Conservation (phyloP, 2,329 filamentous ascomycete genomes). For the Cladophialophora chaetospira region DNA sequence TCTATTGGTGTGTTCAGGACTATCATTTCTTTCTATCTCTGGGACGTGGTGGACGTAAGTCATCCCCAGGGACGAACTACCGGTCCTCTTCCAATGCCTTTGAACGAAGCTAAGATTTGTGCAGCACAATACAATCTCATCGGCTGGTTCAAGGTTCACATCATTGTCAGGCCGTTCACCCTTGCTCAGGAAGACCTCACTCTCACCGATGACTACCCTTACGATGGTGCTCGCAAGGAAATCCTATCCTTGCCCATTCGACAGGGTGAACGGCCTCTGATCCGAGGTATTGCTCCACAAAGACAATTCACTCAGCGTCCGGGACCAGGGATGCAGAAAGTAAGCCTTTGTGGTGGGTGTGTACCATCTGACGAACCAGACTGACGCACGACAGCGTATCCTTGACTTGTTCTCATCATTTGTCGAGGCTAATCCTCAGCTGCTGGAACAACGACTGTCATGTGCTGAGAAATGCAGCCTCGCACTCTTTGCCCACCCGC, state of each 20-base stretch:
- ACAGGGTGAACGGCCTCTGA: slow-evolving; percentile 63
- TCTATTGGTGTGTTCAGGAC: slow-evolving; percentile 34
- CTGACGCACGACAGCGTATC: slow-evolving; percentile 14
- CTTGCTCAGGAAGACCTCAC: slow-evolving; percentile 16
- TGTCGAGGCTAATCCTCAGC: slow-evolving; percentile 20
- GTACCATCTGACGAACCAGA: too few relatives aligned
- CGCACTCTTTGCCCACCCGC: slow-evolving; percentile 27
- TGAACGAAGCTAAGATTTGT: background rate
- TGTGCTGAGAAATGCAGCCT: slow-evolving; percentile 22
- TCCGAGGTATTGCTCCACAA: slow-evolving; percentile 78
- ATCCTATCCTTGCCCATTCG: slow-evolving; percentile 64
- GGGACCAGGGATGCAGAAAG: slow-evolving; percentile 49
- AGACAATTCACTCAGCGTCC: slow-evolving; percentile 72
- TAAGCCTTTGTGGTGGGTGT: too few relatives aligned
- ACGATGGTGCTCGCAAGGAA: slow-evolving; percentile 21
- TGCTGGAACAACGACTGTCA: slow-evolving; percentile 23
- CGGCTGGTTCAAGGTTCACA: slow-evolving; percentile 38
- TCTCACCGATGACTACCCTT: slow-evolving; percentile 27
- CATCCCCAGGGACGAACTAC: background rate
- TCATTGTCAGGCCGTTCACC: slow-evolving; percentile 26
- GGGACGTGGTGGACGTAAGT: slow-evolving; percentile 38
- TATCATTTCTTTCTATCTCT: slow-evolving; percentile 42
- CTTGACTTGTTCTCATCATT: slow-evolving; percentile 20
- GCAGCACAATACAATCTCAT: slow-evolving; percentile 39
- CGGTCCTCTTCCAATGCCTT: background rate